A percentile compares a stretch with the other conserved stretches of the same genome.
phyloP scores from a whole-genome alignment of 2,329 filamentous ascomycete genomes.

The Cladorrhinum sp. region DNA sequence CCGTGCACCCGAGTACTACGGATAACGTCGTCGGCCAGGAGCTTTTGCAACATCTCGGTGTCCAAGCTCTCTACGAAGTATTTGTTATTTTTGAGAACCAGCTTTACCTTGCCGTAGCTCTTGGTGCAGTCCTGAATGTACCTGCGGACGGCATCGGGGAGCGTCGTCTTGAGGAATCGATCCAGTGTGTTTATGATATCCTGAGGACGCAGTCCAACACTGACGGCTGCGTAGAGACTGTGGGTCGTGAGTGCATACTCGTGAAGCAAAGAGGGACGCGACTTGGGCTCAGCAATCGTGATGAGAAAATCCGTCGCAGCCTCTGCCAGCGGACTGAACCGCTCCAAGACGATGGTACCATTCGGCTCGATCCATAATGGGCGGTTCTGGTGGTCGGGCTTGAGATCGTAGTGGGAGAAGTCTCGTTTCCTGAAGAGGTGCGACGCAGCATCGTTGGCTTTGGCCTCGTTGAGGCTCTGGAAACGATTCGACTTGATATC shows the following conservation, averaged over 20 bases:
- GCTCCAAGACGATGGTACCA: constrained; percentile 87
- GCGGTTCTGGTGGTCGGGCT: constrained; percentile 83
- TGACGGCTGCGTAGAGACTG: constrained; percentile 92
- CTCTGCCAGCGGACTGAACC: constrained; percentile 82
- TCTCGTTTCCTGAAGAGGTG: constrained; percentile 48
- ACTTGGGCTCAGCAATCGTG: constrained; percentile 90
- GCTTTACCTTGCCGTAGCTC: constrained; percentile 92
- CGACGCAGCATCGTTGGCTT: constrained; percentile 31
- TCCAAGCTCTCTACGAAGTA: constrained; percentile 94
- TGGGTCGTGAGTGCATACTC: constrained; percentile 91
- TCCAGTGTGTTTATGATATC: constrained; percentile 91
- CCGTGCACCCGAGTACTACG: constrained; percentile 74
- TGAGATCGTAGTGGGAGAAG: constrained; percentile 78
- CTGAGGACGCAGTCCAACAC: constrained; percentile 81
- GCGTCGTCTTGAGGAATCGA: constrained; percentile 80
- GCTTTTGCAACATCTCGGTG: constrained; percentile 75
- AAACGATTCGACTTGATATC: constrained; percentile 41
- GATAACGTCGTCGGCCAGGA: constrained; percentile 83
- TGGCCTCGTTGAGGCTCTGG: constrained; percentile 32
- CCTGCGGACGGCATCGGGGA: constrained; percentile 74
- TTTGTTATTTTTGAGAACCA: constrained; percentile 90
- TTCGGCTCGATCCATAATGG: constrained; percentile 91
- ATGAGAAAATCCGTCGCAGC: constrained; percentile 93
- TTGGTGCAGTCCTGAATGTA: constrained; percentile 80
- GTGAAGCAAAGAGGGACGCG: constrained; percentile 84